Conservation (phyloP, 1,284 basidiomycete species). For the Ganoderma meredithae region DNA sequence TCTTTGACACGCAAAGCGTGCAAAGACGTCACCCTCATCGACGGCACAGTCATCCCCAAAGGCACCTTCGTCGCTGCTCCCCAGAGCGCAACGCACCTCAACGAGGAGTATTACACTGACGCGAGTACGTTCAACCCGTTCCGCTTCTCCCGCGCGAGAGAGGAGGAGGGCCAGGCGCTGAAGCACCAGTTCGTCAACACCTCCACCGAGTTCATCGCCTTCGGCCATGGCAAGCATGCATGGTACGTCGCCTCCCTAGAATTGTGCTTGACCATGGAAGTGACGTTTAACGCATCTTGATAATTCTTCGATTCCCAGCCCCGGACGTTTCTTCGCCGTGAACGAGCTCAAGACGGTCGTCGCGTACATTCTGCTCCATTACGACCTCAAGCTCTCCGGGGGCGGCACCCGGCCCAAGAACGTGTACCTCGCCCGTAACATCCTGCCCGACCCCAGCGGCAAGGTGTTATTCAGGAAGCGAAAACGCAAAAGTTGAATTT, state of each 20-base stretch:
- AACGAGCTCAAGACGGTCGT: constrained; percentile 51
- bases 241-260: not conserved
- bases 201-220: constrained; percentile 34
- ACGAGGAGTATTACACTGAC: constrained; percentile 47
- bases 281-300: not conserved
- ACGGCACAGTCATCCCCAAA: constrained; percentile 50
- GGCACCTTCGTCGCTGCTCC: constrained; percentile 46
- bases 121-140: constrained; percentile 36
- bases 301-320: constrained; percentile 35
- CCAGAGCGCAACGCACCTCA: constrained; percentile 48
- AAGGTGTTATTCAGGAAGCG: constrained; percentile 34
- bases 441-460: constrained; percentile 25
- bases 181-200: constrained; percentile 36
- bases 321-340: constrained; percentile 52
- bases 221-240: constrained; percentile 33
- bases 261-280: not conserved
- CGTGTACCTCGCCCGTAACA: constrained; percentile 11
- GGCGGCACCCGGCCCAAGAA: constrained; percentile 36
- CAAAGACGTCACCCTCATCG: constrained; percentile 48
- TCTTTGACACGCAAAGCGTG: constrained; percentile 45
- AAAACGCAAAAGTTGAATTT: constrained; percentile 4
- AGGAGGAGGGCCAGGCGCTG: constrained; percentile 23
- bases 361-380: constrained; percentile 48
- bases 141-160: constrained; percentile 50
- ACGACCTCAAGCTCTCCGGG: constrained; percentile 48